phyloP scores from a whole-genome alignment of 225 moss, liverwort and hornwort species.

The Polytrichum commune region DNA sequence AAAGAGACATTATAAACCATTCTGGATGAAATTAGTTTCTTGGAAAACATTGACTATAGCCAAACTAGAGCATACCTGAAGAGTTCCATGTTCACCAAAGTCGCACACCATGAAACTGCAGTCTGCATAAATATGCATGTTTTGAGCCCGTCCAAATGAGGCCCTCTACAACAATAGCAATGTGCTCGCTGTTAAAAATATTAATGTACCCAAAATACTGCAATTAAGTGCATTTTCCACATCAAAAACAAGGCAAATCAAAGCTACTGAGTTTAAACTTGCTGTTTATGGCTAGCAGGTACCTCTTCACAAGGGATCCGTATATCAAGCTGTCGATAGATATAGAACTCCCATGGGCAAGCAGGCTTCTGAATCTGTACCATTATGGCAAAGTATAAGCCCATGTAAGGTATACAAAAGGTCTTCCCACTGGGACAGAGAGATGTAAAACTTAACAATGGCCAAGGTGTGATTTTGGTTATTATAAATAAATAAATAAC shows the following conservation, averaged over 20 bases:
- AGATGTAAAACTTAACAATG: too few relatives aligned
- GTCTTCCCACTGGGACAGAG: too few relatives aligned
- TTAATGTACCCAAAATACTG: too few relatives aligned
- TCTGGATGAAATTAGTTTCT: not conserved
- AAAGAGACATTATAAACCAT: too few relatives aligned
- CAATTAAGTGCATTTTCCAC: too few relatives aligned
- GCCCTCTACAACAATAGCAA: constrained; percentile 50
- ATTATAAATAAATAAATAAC: too few relatives aligned
- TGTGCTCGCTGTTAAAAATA: not conserved
- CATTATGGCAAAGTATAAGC: not conserved
- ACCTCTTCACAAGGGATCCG: constrained; percentile 73
- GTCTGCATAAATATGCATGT: constrained; percentile 74
- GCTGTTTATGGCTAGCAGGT: constrained; percentile 1
- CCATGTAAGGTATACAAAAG: not conserved
- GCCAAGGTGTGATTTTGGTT: too few relatives aligned
- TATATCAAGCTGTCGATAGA: constrained; percentile 86
- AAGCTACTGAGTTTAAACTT: too few relatives aligned
- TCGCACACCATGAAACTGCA: constrained; percentile 94
- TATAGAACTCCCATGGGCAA: constrained; percentile 97
- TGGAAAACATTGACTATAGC: not conserved
- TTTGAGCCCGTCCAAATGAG: constrained; percentile 68
- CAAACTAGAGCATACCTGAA: constrained; percentile 60
- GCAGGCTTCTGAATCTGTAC: constrained; percentile 88
- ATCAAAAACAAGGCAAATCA: too few relatives aligned
- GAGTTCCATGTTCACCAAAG: constrained; percentile 82